A percentile compares a stretch with the other conserved stretches of the same genome.
phyloP scores from a whole-genome alignment of 2,329 filamentous ascomycete genomes.

The Nigrospora oryzae region DNA sequence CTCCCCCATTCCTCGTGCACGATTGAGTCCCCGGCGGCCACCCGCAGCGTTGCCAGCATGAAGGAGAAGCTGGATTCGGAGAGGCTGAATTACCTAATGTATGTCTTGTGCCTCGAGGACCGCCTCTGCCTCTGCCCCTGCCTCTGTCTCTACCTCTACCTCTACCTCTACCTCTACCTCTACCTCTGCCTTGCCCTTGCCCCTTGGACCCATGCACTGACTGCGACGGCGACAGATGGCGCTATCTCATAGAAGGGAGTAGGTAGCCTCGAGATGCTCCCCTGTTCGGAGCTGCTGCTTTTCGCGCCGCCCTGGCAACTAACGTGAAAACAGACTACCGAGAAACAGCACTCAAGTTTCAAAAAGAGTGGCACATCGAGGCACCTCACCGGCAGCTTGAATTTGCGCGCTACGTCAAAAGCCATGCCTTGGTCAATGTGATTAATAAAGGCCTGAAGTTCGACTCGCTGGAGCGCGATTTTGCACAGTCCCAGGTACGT shows the following conservation, averaged over 20 bases:
- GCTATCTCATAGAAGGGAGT: constrained; percentile 56
- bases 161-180: background rate
- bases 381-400: constrained; percentile 54
- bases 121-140: background rate
- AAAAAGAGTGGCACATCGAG: constrained; percentile 59
- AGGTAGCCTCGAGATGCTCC: constrained; percentile 27
- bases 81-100: constrained; percentile 59
- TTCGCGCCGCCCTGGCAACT: constrained; percentile 17
- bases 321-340: constrained; percentile 48
- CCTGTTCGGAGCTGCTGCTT: constrained; percentile 13
- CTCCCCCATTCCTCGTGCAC: constrained; percentile 1
- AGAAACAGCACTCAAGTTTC: constrained; percentile 59
- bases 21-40: constrained; percentile 5
- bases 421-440: constrained; percentile 53
- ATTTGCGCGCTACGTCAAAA: constrained; percentile 58
- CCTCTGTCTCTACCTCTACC: background rate
- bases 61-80: constrained; percentile 59
- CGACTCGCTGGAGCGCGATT: constrained; percentile 49
- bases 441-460: constrained; percentile 57
- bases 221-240: constrained; percentile 21
- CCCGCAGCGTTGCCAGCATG: constrained; percentile 29
- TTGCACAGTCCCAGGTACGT: constrained; percentile 39
- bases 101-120: background rate
- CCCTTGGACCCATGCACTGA: background rate
- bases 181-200: constrained; percentile 4